Percentiles rank a stretch among this genome's conserved stretches.
phyloP scores from a whole-genome alignment of 805 yeast genomes.

The Wickerhamomyces chambardii region DNA sequence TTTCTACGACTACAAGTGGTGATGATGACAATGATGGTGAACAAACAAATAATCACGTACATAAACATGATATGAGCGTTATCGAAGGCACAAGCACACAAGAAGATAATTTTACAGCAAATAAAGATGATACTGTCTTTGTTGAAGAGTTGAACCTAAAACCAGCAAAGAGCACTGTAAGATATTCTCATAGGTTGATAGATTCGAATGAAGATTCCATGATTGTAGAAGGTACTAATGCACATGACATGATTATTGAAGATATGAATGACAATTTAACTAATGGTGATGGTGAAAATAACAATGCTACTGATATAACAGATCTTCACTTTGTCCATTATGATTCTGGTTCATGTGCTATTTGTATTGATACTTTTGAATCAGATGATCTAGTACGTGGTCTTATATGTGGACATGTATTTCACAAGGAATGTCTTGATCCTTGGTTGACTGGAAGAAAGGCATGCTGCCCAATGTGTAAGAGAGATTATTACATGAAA shows the following conservation, averaged over 20 bases:
- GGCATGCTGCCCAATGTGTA: conserved; percentile 82
- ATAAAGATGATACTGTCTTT: too few species aligned
- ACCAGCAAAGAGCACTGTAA: too few species aligned
- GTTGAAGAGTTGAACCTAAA: too few species aligned
- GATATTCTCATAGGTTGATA: background rate
- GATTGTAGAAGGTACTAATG: background rate
- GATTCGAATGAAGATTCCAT: background rate
- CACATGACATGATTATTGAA: background rate
- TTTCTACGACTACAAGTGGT: background rate
- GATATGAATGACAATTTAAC: background rate
- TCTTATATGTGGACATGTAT: conserved; percentile 74
- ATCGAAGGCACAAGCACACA: too few species aligned
- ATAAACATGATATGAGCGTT: too few species aligned
- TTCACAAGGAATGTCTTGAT: conserved; percentile 70
- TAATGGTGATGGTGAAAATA: too few species aligned
- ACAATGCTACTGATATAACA: background rate
- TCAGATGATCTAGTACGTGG: conserved; percentile 62
- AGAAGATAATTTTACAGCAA: too few species aligned
- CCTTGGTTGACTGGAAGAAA: conserved; percentile 73
- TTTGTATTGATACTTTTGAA: conserved; percentile 62
- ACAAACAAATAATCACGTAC: too few species aligned
- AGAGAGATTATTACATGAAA: conserved; percentile 46
- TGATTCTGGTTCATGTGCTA: conserved; percentile 68
- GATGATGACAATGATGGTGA: background rate
- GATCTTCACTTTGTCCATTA: conserved; percentile 26